Evolutionary conservation across 2,329 filamentous ascomycete species (phyloP).

Genomic region (Metarhizium robertsii): DNA sequence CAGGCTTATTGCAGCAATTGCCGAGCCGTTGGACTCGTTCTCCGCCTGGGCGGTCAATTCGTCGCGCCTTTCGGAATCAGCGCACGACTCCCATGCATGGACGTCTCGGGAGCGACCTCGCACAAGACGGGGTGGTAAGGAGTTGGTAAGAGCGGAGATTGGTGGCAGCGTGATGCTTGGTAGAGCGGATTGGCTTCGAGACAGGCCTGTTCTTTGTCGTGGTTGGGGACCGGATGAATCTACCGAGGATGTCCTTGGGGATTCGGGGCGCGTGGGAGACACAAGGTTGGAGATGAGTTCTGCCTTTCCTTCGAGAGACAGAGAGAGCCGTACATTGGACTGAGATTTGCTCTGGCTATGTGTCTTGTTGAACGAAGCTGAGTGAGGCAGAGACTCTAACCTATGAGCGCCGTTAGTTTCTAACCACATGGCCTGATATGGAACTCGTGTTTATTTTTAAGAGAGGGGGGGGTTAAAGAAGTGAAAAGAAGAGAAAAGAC

Average conservation of each 20-base stretch:
- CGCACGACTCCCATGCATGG: slow-evolving; percentile 84
- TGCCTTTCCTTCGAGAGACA: slow-evolving; percentile 86
- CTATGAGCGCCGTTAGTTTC: slow-evolving; percentile 16
- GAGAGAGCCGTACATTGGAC: slow-evolving; percentile 63
- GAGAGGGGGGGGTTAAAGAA: too few relatives aligned
- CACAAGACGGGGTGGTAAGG: slow-evolving; percentile 44
- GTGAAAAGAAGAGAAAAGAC: too few relatives aligned
- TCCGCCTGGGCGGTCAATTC: slow-evolving; percentile 74
- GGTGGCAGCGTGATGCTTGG: slow-evolving; percentile 48
- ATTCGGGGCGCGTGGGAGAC: slow-evolving; percentile 50
- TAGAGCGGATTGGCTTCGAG: slow-evolving; percentile 63
- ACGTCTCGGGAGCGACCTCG: slow-evolving; percentile 78
- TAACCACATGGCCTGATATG: not conserved
- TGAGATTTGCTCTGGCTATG: slow-evolving; percentile 25
- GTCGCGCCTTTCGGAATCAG: slow-evolving; percentile 69
- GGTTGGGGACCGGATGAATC: slow-evolving; percentile 37
- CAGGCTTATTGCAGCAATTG: slow-evolving; percentile 71
- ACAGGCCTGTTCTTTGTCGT: slow-evolving; percentile 41
- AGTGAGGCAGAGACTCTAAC: slow-evolving; percentile 33
- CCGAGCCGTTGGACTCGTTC: slow-evolving; percentile 70
- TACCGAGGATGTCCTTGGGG: slow-evolving; percentile 36
- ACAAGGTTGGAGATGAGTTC: slow-evolving; percentile 65
- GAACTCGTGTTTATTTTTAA: too few relatives aligned
- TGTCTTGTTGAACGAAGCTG: slow-evolving; percentile 32
- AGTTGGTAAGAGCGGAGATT: slow-evolving; percentile 41